Evolutionary conservation across 1,284 basidiomycete genomes (phyloP).

Genomic region (Mycena sp.): DNA sequence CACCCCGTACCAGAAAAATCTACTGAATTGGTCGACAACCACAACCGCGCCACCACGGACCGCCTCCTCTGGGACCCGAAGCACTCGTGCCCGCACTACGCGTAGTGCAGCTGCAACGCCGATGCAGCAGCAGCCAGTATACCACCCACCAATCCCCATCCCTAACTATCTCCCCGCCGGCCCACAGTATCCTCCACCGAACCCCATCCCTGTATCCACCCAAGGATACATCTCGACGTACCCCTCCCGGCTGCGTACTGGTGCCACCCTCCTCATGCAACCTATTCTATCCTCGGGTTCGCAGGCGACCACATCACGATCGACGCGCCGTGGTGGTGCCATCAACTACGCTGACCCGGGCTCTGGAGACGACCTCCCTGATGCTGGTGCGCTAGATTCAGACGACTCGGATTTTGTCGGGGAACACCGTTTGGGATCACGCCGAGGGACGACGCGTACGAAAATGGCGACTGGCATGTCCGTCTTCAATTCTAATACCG

Average conservation of each 20-base stretch:
- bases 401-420: constrained; percentile 71
- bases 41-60: constrained; percentile 34
- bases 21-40: constrained; percentile 21
- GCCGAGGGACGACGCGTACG: constrained; percentile 16
- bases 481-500: constrained; percentile 50
- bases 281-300: constrained; percentile 74
- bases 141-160: constrained; percentile 36
- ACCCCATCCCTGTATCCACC: constrained; percentile 62
- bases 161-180: constrained; percentile 36
- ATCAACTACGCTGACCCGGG: constrained; percentile 92
- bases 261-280: constrained; percentile 90
- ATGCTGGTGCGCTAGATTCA: constrained; percentile 80
- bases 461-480: constrained; percentile 45
- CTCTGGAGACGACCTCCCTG: constrained; percentile 82
- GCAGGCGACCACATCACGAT: constrained; percentile 47
- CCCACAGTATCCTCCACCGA: constrained; percentile 56
- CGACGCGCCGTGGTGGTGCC: constrained; percentile 68
- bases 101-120: constrained; percentile 42
- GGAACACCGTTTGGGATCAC: constrained; percentile 46
- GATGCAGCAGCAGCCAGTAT: constrained; percentile 41
- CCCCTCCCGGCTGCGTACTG: constrained; percentile 92
- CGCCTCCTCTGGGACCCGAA: constrained; percentile 37
- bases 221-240: constrained; percentile 91
- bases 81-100: constrained; percentile 43
- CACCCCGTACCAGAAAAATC: constrained; percentile 24